Evolutionary conservation across 2,329 filamentous ascomycete genomes (phyloP).

Genomic region (Aspergillus ustus): DNA sequence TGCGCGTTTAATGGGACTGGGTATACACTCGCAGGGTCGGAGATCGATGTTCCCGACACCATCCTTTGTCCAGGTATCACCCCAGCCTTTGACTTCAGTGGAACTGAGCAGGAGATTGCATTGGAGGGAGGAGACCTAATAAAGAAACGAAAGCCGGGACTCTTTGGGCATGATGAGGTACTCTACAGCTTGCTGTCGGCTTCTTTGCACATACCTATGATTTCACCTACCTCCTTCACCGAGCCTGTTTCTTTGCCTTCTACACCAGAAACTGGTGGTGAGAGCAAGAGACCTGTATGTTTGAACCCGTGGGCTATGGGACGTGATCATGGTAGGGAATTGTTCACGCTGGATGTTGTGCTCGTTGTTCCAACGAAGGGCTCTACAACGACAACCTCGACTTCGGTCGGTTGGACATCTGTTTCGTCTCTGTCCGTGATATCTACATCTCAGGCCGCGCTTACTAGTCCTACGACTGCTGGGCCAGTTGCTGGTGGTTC

Average conservation of each 20-base stretch:
- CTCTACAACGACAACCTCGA: neutral
- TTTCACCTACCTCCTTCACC: too few species aligned
- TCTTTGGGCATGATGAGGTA: too few species aligned
- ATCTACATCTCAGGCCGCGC: too few species aligned
- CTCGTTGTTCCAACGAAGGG: constrained; percentile 10
- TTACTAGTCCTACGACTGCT: too few species aligned
- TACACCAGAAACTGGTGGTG: neutral
- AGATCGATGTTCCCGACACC: constrained; percentile 21
- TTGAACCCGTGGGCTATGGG: constrained; percentile 6
- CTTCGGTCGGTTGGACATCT: too few species aligned
- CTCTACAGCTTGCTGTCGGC: too few species aligned
- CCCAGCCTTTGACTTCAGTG: neutral
- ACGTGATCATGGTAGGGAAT: neutral
- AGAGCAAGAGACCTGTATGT: neutral
- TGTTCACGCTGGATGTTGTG: constrained; percentile 1
- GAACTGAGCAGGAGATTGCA: too few species aligned
- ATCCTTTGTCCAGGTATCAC: constrained; percentile 16
- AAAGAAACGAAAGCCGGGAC: neutral
- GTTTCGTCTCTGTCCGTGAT: neutral
- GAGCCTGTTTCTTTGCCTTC: too few species aligned
- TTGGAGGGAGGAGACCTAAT: too few species aligned
- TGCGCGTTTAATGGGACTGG: constrained; percentile 35
- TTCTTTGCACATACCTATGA: too few species aligned
- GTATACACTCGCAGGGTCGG: constrained; percentile 18
- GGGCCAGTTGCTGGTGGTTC: too few species aligned